phyloP scores from a whole-genome alignment of 2,329 filamentous ascomycete genomes.

The Nakataea oryzae region DNA sequence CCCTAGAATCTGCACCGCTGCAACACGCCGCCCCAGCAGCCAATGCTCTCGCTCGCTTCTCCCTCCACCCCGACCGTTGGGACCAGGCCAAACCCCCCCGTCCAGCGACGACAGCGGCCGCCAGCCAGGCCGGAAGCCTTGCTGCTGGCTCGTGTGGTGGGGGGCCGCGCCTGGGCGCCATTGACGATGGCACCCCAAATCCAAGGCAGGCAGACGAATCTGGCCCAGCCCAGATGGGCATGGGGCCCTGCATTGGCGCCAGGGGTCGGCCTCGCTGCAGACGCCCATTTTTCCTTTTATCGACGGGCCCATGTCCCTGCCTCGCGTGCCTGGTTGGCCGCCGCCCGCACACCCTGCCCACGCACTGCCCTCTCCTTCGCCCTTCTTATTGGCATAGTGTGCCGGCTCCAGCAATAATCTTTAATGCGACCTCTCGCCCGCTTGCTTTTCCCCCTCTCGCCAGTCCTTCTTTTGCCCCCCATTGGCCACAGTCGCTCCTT shows the following conservation, averaged over 20 bases:
- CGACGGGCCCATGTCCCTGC: neutral
- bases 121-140: neutral
- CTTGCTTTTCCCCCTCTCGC: neutral
- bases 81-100: neutral
- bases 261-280: neutral
- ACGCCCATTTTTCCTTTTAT: neutral
- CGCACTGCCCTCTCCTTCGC: no score
- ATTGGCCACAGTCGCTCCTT: neutral
- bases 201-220: neutral
- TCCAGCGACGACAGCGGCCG: no score
- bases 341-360: neutral
- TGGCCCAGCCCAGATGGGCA: no score
- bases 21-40: no score
- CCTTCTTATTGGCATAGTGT: neutral
- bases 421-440: neutral
- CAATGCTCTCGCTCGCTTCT: no score
- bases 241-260: no score
- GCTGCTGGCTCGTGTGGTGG: neutral
- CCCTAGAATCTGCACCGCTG: no score
- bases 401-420: neutral
- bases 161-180: neutral
- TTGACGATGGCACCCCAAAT: neutral
- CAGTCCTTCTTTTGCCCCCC: neutral
- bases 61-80: no score
- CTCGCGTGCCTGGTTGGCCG: neutral